Conservation (phyloP, 2,329 filamentous ascomycete species). For the Colletotrichum kahawae region DNA sequence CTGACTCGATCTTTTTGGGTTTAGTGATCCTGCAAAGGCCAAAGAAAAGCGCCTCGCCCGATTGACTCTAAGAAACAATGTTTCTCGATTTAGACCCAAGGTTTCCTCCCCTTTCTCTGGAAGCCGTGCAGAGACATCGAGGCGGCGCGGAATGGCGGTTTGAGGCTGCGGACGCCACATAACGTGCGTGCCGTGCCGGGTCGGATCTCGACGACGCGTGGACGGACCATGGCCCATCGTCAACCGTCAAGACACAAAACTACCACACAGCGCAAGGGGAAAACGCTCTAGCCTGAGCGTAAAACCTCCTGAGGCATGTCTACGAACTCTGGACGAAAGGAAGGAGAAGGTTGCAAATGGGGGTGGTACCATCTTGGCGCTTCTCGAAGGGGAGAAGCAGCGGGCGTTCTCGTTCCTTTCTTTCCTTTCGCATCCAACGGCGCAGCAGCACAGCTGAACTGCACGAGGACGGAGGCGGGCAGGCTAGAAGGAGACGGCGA, state of each 20-base stretch:
- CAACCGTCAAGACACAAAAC: neutral
- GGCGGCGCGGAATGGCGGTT: neutral
- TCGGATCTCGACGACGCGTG: neutral
- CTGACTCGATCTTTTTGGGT: neutral
- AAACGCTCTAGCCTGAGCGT: neutral
- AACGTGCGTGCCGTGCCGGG: neutral
- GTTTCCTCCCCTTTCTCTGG: neutral
- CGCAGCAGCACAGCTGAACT: neutral
- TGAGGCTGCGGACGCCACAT: neutral
- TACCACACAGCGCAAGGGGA: neutral
- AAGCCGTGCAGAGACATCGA: neutral
- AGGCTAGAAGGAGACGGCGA: neutral
- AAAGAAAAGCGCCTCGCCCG: neutral
- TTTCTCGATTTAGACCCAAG: neutral
- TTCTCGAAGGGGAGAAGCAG: neutral
- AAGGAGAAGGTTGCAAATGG: neutral
- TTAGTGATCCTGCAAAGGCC: neutral
- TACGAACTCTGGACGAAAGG: neutral
- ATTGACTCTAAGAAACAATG: neutral
- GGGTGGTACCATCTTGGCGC: neutral
- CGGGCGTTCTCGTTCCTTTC: neutral
- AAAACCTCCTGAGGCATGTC: neutral
- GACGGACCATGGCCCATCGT: neutral
- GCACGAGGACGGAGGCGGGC: neutral
- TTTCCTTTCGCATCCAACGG: neutral